Evolutionary conservation across 1,284 basidiomycete genomes (phyloP), one percentile per base, ranked within the genome.

Genomic region (Lentinula novae-zelandiae): DNA sequence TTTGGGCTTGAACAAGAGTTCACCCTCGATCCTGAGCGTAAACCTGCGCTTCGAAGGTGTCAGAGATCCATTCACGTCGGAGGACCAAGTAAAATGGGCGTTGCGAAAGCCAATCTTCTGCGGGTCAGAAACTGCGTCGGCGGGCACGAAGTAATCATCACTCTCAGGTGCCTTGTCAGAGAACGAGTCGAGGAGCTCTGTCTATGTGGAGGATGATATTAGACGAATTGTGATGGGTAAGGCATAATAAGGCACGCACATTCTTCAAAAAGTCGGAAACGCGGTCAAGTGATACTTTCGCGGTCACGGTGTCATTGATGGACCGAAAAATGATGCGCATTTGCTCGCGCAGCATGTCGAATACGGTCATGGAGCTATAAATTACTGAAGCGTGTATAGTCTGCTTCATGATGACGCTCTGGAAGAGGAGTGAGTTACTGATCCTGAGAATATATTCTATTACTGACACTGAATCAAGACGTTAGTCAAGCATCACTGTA

Each of bases 1-100:
- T 15, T 82, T 82, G 54, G 73, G 78, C 60, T 80, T 77, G 74
- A 91, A 90, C 0, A 76, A 67, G 6, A 90, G 70, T 65, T 87
- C 82, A 6, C 70, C 78, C 6, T 82, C 77, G 48, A 87, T 76
- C 9, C 69, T 71, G 5, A 89, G 75, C 20, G 69, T 67, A 71
- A 84, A 85, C 57, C 76, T 75, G 33, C 75, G 70, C 58, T 65
- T 67, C 20, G 73, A 77, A 56, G 63, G 73, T 5, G 67, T 73
- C 54, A 66, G 59, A 48, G 67, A 63, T 40, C 73, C 72, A 57
- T 70, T 69, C 20, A 62, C 63, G 48, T 76, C 72, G 15, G 67
- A 70, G 0, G 75, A 75, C 81, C 81, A 83, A 7, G 72, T 64
- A 65, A 82, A 83, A 3, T 67, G 71, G 13, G 78, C 75, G 61